Evolutionary conservation across 257 asterid genomes (phyloP).

Genomic region (Voacanga thouarsii): DNA sequence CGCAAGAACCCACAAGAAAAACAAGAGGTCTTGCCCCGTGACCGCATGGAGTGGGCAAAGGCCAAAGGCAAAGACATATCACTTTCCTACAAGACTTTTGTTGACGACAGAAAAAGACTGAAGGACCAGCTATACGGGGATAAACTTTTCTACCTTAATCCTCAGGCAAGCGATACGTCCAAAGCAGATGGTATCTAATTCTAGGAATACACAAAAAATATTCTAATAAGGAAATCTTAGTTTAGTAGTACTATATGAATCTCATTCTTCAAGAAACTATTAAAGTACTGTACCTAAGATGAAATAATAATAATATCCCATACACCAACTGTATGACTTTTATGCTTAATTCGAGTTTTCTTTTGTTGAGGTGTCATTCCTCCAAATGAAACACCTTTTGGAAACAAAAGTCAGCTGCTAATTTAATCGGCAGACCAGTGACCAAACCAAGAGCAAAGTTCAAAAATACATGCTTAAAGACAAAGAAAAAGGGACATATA

Average conservation of each 20-base stretch:
- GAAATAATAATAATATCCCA: too few species aligned
- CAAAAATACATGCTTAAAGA: background rate
- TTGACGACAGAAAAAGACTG: too few species aligned
- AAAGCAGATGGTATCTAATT: background rate
- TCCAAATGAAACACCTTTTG: background rate
- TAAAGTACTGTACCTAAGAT: background rate
- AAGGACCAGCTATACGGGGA: background rate
- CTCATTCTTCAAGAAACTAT: background rate
- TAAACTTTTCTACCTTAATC: background rate
- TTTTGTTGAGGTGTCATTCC: background rate
- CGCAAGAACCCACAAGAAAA: background rate
- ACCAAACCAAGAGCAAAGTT: background rate
- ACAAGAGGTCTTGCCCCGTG: background rate
- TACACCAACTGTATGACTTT: background rate
- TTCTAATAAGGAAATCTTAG: background rate
- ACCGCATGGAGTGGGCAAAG: constrained; percentile 11
- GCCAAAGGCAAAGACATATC: background rate
- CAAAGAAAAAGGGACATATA: background rate
- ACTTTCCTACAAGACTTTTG: background rate
- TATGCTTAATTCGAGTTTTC: background rate
- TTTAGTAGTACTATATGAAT: background rate
- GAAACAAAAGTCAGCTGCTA: background rate
- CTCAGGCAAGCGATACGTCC: too few species aligned
- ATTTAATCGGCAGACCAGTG: background rate
- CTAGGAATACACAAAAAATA: background rate